A percentile compares a stretch with the other conserved stretches of the same genome.
Evolutionary conservation across 73 alveolate genomes (phyloP).

Genomic region (Strombidium stylifer): DNA sequence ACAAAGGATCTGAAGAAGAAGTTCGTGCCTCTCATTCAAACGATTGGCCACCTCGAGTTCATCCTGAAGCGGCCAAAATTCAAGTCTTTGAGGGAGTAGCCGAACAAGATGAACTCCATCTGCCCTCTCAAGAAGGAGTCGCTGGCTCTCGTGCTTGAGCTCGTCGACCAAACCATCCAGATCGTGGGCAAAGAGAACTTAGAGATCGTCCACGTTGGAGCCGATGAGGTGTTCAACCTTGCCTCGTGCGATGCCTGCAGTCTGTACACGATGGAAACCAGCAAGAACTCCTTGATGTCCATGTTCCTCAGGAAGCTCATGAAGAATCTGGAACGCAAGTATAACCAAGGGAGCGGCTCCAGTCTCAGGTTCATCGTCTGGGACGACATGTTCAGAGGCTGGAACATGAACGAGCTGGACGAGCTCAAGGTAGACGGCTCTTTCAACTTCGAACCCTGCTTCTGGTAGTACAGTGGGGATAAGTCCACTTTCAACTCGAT

Average conservation of each 20-base stretch:
- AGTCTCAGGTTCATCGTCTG: slow-evolving; percentile 16
- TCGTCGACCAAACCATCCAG: slow-evolving; percentile 13
- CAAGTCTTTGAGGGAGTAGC: slow-evolving; percentile 9
- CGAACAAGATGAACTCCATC: not conserved
- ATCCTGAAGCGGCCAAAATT: slow-evolving; percentile 12
- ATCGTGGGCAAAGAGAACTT: not conserved
- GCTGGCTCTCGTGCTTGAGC: not conserved
- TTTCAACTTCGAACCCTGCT: slow-evolving; percentile 16
- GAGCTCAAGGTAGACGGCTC: not conserved
- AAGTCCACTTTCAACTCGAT: slow-evolving; percentile 3
- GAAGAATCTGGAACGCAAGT: slow-evolving; percentile 1
- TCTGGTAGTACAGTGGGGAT: slow-evolving; percentile 18
- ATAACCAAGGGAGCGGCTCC: no score
- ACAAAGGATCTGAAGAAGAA: not conserved
- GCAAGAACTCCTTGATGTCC: not conserved
- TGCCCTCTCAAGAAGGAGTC: slow-evolving; percentile 28
- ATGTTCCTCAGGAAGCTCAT: slow-evolving; percentile 8
- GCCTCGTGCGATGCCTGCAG: slow-evolving; percentile 17
- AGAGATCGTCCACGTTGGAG: slow-evolving; percentile 12
- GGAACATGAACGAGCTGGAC: not conserved
- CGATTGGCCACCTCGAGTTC: slow-evolving; percentile 33
- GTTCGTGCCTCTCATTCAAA: slow-evolving; percentile 13
- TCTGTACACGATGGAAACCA: slow-evolving; percentile 2
- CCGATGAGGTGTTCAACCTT: slow-evolving; percentile 35
- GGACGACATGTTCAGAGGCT: slow-evolving; percentile 31